Evolutionary conservation across 768 basidiomycete genomes (phyloP), one percentile per base, ranked within the genome.

Genomic region (Suillus brevipes): DNA sequence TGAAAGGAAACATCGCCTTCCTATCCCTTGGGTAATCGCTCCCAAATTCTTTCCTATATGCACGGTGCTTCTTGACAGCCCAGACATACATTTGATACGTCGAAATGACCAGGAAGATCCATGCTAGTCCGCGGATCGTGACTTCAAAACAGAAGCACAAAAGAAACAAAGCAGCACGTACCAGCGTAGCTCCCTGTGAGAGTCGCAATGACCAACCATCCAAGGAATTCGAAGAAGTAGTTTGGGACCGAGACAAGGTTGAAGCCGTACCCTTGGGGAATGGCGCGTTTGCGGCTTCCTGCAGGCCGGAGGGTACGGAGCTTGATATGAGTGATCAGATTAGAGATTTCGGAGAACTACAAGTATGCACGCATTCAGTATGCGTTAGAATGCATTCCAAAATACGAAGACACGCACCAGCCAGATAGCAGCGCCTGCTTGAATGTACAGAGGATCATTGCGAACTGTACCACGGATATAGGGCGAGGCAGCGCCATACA

Each of bases 191-290:
- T 92, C 37, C 88, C 85, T 2, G 95, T 95, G 88, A 99, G 89
- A 25, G 81, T 81, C 28, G 83, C 83, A 59, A 97, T 82, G 18
- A 84, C 80, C 5, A 81, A 71, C 93, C 97, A 97, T 0, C 80
- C 89, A 31, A 97, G 65, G 9, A 80, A 83, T 78, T 99, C 97
- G 72, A 96, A 98, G 74, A 92, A 88, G 79, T 99, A 99, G 77
- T 99, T 98, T 18, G 97, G 94, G 81, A 86, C 91, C 7, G 93
- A 91, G 47, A 96, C 84, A n/a, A 86, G 78, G 62, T 87, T 81
- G 79, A 98, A 99, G 7, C 95, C 96, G 68, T 95, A 97, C 31
- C 97, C 97, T n/a, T 82, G 78, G 0, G 97, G 97, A 69, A 97
- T 90, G n/a, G 84, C 89, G 57, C 97, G 90, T 63, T 83, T 85